Base-by-base conservation (phyloP, 495 filamentous ascomycete genomes). In the Annulohypoxylon maeteangense region DNA sequence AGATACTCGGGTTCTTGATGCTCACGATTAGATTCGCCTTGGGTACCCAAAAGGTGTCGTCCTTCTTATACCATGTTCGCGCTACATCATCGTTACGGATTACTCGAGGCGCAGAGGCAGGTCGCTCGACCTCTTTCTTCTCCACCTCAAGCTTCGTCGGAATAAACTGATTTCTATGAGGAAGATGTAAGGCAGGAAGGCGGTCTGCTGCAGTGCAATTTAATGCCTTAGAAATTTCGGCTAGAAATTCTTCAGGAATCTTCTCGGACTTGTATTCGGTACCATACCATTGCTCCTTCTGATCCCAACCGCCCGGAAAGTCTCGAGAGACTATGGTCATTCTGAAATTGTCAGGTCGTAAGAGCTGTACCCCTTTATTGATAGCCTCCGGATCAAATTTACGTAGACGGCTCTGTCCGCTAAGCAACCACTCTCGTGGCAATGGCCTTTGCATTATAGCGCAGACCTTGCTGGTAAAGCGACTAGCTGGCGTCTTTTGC, bases 61-160 rank as follows among this genome's bases (percentile, higher is more conserved):
- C 95, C 80, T 98, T 98, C 86, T 99, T 99, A 81, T 88, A 98
- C 95, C 95, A 99, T n/a, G 92, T 89, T 31, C 95, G 89, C 1
- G 91, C 88, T 7, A 88, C 81, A 18, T 91, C 87, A 68, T 97
- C 95, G 74, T 96, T 93, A 68, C 95, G 90, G 65, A 99, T 91
- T 34, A 99, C 87, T 73, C 90, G 91, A 0, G 95, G 95, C 14
- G 89, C 84, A 63, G 91, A 88, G 4, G 88, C 81, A 11, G 93
- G 91, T 73, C 91, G 87, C 54, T 88, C 83, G 22, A 93, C 87
- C 36, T 95, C 93, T 79, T 93, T 97, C 82, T 94, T 97, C 78
- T 98, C 94, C 0, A 99, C 95, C 22, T 95, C 92, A 8, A 99
- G 86, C 68, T 94, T 90, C 14, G 92, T 95, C 12, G 95, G 96